Conservation (phyloP, 2,329 filamentous ascomycete genomes). For the Nemania abortiva region DNA sequence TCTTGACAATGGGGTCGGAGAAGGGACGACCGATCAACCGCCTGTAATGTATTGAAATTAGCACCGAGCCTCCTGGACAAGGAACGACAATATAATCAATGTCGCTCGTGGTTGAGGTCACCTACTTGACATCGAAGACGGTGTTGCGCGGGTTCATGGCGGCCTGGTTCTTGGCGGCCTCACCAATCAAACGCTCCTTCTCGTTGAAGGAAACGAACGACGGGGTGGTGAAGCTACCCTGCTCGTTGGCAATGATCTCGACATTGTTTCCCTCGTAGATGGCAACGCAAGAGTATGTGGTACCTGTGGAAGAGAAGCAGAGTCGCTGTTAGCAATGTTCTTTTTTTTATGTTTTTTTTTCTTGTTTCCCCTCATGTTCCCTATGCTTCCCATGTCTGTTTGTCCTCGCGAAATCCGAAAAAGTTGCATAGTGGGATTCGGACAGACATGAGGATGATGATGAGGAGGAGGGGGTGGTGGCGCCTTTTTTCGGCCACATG, state of each 20-base stretch:
- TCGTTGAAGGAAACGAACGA: conserved; percentile 99
- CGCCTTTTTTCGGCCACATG: not conserved
- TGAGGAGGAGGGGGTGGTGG: not conserved
- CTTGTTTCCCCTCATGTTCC: not conserved
- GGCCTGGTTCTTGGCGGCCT: conserved; percentile 99
- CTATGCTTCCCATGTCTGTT: too few species aligned
- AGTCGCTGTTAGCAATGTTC: conserved; percentile 18
- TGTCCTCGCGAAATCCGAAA: not conserved
- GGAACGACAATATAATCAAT: not conserved
- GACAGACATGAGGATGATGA: not conserved
- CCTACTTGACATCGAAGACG: conserved; percentile 98
- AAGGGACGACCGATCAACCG: conserved; percentile 97
- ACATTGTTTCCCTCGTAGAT: conserved; percentile 99
- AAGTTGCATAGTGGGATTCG: not conserved
- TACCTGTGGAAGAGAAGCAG: conserved; percentile 70
- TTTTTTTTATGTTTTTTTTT: too few species aligned
- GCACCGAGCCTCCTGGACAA: not conserved
- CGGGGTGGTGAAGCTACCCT: conserved; percentile 98
- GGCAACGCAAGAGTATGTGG: conserved; percentile 99
- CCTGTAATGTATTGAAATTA: conserved; percentile 62
- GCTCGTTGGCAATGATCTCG: conserved; percentile 99
- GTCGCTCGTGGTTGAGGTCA: conserved; percentile 39
- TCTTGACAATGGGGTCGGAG: conserved; percentile 97
- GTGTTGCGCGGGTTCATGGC: conserved; percentile 99
- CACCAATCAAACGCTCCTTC: conserved; percentile 98